These are phyloP conservation scores for Fusarium hainanense DNA, from an alignment of 2,329 filamentous ascomycete species.

Conservation along the genomic window DNA sequence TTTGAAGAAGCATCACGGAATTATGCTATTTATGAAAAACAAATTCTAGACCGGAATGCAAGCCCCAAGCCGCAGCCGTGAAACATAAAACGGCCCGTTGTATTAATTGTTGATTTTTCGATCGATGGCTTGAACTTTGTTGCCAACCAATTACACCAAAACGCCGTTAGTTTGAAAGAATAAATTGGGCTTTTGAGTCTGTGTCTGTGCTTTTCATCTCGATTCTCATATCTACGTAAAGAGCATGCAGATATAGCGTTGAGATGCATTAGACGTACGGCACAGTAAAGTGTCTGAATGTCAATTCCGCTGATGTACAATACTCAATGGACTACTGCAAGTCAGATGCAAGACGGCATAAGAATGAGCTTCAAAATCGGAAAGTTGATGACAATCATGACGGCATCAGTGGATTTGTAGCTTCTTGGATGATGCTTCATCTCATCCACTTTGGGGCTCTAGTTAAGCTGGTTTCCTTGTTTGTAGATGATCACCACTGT, in stretches of 20 bases:
- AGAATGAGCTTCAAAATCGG: neutral
- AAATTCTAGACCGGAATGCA: neutral
- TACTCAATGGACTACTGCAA: constrained; percentile 5
- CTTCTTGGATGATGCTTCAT: constrained; percentile 14
- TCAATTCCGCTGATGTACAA: neutral
- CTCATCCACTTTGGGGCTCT: constrained; percentile 6
- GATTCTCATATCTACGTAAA: constrained; percentile 24
- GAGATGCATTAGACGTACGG: neutral
- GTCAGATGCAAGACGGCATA: neutral
- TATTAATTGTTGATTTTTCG: neutral
- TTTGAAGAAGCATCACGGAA: neutral
- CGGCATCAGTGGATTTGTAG: constrained; percentile 27
- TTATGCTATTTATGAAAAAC: neutral
- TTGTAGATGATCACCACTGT: constrained; percentile 26
- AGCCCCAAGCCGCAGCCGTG: neutral
- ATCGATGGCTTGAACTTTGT: constrained; percentile 34
- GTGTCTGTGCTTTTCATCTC: constrained; percentile 1
- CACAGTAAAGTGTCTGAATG: constrained; percentile 5
- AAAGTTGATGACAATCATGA: constrained; percentile 28
- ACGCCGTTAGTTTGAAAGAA: neutral
- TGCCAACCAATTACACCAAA: neutral
- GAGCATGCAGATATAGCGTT: constrained; percentile 32
- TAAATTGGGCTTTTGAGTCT: neutral
- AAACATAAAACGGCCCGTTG: constrained; percentile 23
- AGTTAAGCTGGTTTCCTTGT: constrained; percentile 37